Conservation (phyloP, 2,329 filamentous ascomycete species). For the Phialemoniopsis sp. region DNA sequence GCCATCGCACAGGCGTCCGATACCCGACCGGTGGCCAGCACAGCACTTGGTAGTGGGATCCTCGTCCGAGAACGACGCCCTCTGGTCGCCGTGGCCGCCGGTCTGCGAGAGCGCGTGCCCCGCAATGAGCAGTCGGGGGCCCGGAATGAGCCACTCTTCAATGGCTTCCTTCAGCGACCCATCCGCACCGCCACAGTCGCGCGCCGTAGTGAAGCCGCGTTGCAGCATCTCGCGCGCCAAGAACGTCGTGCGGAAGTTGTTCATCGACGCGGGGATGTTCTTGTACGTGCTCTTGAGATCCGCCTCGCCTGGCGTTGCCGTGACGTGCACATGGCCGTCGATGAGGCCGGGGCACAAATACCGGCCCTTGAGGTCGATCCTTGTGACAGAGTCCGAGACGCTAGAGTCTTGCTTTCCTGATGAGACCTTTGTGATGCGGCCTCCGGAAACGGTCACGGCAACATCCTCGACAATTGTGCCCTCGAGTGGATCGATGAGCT, state of each 20-base stretch:
- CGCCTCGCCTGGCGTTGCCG: slow-evolving; percentile 14
- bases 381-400: slow-evolving; percentile 19
- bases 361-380: neutral
- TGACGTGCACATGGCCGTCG: slow-evolving; percentile 17
- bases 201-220: slow-evolving; percentile 54
- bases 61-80: no score
- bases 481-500: slow-evolving; percentile 14
- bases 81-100: slow-evolving; percentile 53
- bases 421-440: slow-evolving; percentile 8
- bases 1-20: slow-evolving; percentile 40
- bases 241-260: neutral
- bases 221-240: slow-evolving; percentile 36
- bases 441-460: slow-evolving; percentile 11
- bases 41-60: no score
- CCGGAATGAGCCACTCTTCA: slow-evolving; percentile 48
- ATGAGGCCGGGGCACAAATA: slow-evolving; percentile 28
- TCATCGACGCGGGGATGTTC: no score
- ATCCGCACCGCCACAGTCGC: slow-evolving; percentile 54
- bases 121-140: slow-evolving; percentile 51
- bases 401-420: slow-evolving; percentile 10
- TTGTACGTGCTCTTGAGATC: no score
- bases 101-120: slow-evolving; percentile 52
- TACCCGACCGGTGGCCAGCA: slow-evolving; percentile 23
- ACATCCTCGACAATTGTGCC: slow-evolving; percentile 9
- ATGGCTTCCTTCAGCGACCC: slow-evolving; percentile 52